A percentile compares a stretch with the other conserved stretches of the same genome.
phyloP scores from a whole-genome alignment of 306 rosid genomes.

The Trifolium pratense region DNA sequence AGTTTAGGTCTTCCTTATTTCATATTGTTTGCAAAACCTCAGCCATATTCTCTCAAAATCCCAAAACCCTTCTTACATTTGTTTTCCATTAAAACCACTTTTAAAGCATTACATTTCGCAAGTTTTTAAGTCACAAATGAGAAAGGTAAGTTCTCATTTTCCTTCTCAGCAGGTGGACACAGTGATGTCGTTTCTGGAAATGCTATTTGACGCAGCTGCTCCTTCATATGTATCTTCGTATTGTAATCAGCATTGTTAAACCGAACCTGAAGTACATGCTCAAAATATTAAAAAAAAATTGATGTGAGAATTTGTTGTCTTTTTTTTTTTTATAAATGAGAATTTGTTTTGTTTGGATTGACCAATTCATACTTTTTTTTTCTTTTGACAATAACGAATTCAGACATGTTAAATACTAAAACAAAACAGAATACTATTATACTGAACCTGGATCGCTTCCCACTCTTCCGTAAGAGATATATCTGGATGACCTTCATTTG shows the following conservation, averaged over 20 bases:
- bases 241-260: not conserved
- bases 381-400: not conserved
- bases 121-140: not conserved
- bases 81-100: not conserved
- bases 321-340: too few relatives aligned
- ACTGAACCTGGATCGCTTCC: not conserved
- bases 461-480: not conserved
- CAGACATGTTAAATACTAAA: not conserved
- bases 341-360: not conserved
- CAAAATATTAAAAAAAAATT: not conserved
- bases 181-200: not conserved
- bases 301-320: not conserved
- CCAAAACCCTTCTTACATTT: not conserved
- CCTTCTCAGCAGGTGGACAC: not conserved
- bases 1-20: too few relatives aligned
- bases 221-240: not conserved
- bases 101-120: not conserved
- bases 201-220: not conserved
- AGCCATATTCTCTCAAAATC: not conserved
- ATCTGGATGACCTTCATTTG: not conserved
- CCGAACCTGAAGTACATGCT: not conserved
- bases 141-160: not conserved
- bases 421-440: not conserved
- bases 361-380: too few relatives aligned
- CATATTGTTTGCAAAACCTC: not conserved